Evolutionary conservation across 805 yeast genomes (phyloP).

Genomic region (Saturnispora diversa): DNA sequence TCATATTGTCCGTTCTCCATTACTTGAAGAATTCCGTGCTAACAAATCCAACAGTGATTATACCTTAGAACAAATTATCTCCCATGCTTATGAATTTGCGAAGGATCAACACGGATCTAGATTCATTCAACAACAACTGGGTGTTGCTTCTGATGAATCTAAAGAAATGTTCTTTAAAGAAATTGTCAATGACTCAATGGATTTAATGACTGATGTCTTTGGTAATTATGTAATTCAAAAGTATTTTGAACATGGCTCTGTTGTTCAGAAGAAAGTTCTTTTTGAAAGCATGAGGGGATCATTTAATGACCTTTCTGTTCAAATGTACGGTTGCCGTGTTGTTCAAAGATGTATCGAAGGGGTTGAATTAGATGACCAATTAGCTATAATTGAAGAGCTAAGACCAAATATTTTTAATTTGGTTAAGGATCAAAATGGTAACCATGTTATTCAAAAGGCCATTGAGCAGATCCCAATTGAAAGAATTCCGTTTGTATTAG

Average conservation of each 20-base stretch:
- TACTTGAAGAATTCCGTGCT: slow-evolving; percentile 77
- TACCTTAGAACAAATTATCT: slow-evolving; percentile 65
- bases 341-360: slow-evolving; percentile 89
- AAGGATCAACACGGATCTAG: slow-evolving; percentile 97
- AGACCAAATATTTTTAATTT: slow-evolving; percentile 49
- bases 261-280: slow-evolving; percentile 58
- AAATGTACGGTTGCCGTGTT: slow-evolving; percentile 97
- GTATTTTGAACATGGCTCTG: slow-evolving; percentile 75
- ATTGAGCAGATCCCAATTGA: slow-evolving; percentile 78
- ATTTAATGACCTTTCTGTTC: slow-evolving; percentile 68
- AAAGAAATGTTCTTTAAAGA: slow-evolving; percentile 80
- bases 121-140: slow-evolving; percentile 85
- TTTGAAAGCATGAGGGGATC: slow-evolving; percentile 67
- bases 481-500: slow-evolving; percentile 61
- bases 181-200: slow-evolving; percentile 63
- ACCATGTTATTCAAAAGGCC: slow-evolving; percentile 93
- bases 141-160: slow-evolving; percentile 53
- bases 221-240: slow-evolving; percentile 97
- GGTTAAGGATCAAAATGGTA: slow-evolving; percentile 94
- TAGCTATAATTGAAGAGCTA: slow-evolving; percentile 62
- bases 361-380: slow-evolving; percentile 55
- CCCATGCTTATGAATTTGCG: slow-evolving; percentile 84
- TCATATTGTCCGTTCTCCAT: slow-evolving; percentile 64
- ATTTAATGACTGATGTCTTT: slow-evolving; percentile 90
- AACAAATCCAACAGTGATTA: slow-evolving; percentile 46